These are phyloP conservation scores for Exophiala xenobiotica DNA, from an alignment of 2,329 filamentous ascomycete species.

Conservation along the genomic window DNA sequence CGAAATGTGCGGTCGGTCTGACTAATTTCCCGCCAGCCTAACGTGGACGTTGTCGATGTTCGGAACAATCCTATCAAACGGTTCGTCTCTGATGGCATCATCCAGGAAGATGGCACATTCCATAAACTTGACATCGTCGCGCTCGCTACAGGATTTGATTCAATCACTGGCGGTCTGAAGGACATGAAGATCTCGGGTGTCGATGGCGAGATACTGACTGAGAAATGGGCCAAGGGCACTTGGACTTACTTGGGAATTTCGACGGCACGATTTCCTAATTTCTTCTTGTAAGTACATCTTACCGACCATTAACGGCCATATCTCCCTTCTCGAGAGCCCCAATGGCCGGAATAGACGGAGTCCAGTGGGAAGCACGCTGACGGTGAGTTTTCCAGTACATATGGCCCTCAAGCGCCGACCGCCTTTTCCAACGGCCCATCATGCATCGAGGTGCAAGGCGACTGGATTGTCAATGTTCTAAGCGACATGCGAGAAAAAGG, in stretches of 20 bases:
- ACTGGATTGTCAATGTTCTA: slow-evolving; percentile 42
- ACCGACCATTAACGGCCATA: slow-evolving; percentile 40
- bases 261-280: slow-evolving; percentile 46
- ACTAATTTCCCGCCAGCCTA: slow-evolving; percentile 42
- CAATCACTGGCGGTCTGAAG: slow-evolving; percentile 43
- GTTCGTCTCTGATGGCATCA: slow-evolving; percentile 43
- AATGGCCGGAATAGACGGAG: no score
- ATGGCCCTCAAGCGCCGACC: slow-evolving; percentile 57
- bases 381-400: slow-evolving; percentile 44
- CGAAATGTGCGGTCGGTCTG: background rate
- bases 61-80: slow-evolving; percentile 43
- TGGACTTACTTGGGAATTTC: slow-evolving; percentile 44
- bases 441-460: slow-evolving; percentile 55
- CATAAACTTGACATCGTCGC: slow-evolving; percentile 43
- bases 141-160: slow-evolving; percentile 47
- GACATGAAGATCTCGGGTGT: slow-evolving; percentile 40
- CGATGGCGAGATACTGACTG: slow-evolving; percentile 37
- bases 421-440: slow-evolving; percentile 58
- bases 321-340: no score
- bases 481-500: slow-evolving; percentile 7
- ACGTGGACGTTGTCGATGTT: slow-evolving; percentile 49
- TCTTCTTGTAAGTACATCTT: slow-evolving; percentile 44
- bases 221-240: slow-evolving; percentile 39
- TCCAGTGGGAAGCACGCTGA: background rate
- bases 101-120: slow-evolving; percentile 39